Evolutionary conservation across 23 red algal genomes (phyloP).

Genomic region (Pyropia haitanensis): DNA sequence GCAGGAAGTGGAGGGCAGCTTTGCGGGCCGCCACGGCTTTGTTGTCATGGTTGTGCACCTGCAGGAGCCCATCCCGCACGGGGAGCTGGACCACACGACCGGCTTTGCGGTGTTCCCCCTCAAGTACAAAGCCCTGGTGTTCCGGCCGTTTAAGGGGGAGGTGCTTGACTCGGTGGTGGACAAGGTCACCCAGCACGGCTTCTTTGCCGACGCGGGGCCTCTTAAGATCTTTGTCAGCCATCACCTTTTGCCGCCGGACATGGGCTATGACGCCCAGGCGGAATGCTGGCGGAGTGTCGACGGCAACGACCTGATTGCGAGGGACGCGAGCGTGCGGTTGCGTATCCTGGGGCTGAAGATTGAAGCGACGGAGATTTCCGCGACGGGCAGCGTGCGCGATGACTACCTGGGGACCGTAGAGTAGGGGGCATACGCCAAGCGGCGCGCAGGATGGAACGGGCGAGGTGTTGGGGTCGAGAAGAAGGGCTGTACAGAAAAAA

Average conservation of each 20-base stretch:
- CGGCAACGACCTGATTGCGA: conserved; percentile 42
- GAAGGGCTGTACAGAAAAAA: too few species aligned
- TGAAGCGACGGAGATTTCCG: conserved; percentile 84
- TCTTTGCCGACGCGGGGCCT: conserved; percentile 87
- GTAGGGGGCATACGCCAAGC: not conserved
- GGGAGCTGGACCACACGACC: conserved; percentile 45
- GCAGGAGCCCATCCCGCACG: conserved; percentile 53
- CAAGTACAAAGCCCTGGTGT: conserved; percentile 86
- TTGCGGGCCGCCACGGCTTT: conserved; percentile 74
- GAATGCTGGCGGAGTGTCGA: conserved; percentile 37
- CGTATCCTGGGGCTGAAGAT: conserved; percentile 85
- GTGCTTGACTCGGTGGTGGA: conserved; percentile 76
- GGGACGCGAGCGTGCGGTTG: conserved; percentile 53
- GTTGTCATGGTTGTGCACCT: conserved; percentile 63
- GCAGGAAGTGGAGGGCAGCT: conserved; percentile 73
- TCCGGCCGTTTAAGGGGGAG: conserved; percentile 95
- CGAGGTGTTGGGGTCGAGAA: too few species aligned
- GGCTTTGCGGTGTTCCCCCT: conserved; percentile 84
- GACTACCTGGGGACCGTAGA: conserved; percentile 71
- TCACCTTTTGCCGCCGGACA: conserved; percentile 67
- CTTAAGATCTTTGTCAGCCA: conserved; percentile 83
- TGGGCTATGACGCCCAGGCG: conserved; percentile 36
- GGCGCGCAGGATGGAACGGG: too few species aligned
- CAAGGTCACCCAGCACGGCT: conserved; percentile 77
- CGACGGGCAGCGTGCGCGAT: conserved; percentile 76